These are phyloP conservation scores for Phaeoacremonium minimum DNA, from an alignment of 2,329 filamentous ascomycete species.

Conservation along the genomic window DNA sequence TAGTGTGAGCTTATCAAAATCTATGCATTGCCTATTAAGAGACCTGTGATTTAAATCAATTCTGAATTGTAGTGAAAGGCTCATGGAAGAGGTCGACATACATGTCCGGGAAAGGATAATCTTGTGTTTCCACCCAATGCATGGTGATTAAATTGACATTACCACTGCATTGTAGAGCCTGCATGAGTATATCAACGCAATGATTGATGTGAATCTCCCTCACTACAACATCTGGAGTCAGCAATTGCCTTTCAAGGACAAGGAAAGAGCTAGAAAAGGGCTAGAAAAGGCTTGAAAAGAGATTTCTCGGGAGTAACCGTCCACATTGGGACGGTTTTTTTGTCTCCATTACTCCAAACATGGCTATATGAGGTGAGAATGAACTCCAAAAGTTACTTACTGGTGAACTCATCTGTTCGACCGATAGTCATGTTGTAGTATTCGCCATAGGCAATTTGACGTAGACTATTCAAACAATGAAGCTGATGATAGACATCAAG, in stretches of 20 bases:
- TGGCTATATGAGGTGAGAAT: too few relatives aligned
- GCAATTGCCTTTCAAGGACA: neutral
- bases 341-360: too few relatives aligned
- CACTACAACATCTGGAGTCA: too few relatives aligned
- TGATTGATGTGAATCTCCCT: slow-evolving; percentile 25
- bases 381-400: too few relatives aligned
- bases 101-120: slow-evolving; percentile 25
- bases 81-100: too few relatives aligned
- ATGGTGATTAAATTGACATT: slow-evolving; percentile 28
- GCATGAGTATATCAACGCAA: slow-evolving; percentile 27
- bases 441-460: slow-evolving; percentile 17
- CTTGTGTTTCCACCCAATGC: slow-evolving; percentile 23
- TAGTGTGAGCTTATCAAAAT: slow-evolving; percentile 19
- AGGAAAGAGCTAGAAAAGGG: too few relatives aligned
- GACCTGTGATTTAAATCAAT: too few relatives aligned
- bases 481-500: slow-evolving; percentile 25
- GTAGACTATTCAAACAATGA: slow-evolving; percentile 25
- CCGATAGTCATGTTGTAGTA: slow-evolving; percentile 16
- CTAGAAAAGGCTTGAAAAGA: too few relatives aligned
- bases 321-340: too few relatives aligned
- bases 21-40: slow-evolving; percentile 26
- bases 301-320: too few relatives aligned
- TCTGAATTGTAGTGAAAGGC: too few relatives aligned
- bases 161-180: slow-evolving; percentile 25
- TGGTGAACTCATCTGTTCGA: slow-evolving; percentile 11